Evolutionary conservation across 139 green algal genomes (phyloP).

Genomic region (Chlamydomonas incerta): DNA sequence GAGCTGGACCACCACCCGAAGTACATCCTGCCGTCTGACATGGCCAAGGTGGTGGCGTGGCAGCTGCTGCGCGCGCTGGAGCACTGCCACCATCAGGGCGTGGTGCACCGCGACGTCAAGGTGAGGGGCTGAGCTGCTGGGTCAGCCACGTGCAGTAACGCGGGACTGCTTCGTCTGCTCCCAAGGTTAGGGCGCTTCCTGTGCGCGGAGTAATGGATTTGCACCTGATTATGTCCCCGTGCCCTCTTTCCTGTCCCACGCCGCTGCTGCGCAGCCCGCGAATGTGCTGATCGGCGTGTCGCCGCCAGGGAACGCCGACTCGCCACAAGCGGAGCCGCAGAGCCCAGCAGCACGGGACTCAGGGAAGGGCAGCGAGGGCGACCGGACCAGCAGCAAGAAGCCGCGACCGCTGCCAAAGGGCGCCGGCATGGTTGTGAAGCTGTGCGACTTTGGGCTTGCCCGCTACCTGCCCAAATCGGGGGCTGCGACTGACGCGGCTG

Average conservation of each 20-base stretch:
- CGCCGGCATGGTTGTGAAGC: not conserved
- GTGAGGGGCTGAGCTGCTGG: too few species aligned
- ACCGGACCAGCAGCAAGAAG: not conserved
- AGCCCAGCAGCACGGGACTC: too few species aligned
- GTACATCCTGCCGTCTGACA: not conserved
- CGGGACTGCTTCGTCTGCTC: too few species aligned
- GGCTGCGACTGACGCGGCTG: not conserved
- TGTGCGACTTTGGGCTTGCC: constrained; percentile 33
- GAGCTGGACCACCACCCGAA: not conserved
- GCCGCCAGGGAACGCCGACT: too few species aligned
- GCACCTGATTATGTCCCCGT: too few species aligned
- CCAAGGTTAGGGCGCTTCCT: too few species aligned
- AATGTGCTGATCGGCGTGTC: constrained; percentile 1
- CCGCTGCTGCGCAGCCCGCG: not conserved
- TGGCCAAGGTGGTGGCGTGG: constrained; percentile 11
- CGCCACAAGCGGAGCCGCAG: too few species aligned
- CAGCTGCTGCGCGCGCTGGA: constrained; percentile 20
- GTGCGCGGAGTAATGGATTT: too few species aligned
- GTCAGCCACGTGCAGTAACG: too few species aligned
- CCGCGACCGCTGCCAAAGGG: too few species aligned
- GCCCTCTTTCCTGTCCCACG: too few species aligned
- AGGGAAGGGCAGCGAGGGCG: too few species aligned
- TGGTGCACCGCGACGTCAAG: constrained; percentile 21
- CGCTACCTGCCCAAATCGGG: not conserved
- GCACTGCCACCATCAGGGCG: constrained; percentile 15